Conservation (phyloP, 2,329 filamentous ascomycete genomes). For the Colletotrichum noveboracense region DNA sequence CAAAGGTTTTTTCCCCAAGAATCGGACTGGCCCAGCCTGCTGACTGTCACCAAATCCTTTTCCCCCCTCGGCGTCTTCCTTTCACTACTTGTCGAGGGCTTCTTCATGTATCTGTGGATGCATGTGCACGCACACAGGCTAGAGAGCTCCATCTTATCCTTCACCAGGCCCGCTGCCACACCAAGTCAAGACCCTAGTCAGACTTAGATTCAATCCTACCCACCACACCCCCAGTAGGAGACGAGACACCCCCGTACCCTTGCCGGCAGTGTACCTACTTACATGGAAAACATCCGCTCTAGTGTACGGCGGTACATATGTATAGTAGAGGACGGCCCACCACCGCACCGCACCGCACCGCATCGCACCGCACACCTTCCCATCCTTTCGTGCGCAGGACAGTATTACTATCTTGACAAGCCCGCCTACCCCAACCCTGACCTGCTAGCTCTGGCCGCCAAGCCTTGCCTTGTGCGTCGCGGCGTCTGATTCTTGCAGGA, state of each 20-base stretch:
- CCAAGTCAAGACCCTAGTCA: slow-evolving; percentile 13
- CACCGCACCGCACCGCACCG: neutral
- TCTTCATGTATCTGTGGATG: neutral
- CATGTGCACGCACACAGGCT: neutral
- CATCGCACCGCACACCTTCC: neutral
- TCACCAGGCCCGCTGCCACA: slow-evolving; percentile 10
- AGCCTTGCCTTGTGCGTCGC: slow-evolving; percentile 22
- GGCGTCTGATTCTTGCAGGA: slow-evolving; percentile 24
- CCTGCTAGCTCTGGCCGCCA: slow-evolving; percentile 6
- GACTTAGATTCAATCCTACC: slow-evolving; percentile 21
- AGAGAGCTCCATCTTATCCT: slow-evolving; percentile 14
- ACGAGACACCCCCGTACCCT: slow-evolving; percentile 20
- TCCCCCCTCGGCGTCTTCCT: neutral
- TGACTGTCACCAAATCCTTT: neutral
- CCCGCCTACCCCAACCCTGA: slow-evolving; percentile 19
- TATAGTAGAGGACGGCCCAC: slow-evolving; percentile 17
- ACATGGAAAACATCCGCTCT: slow-evolving; percentile 1
- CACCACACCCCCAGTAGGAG: slow-evolving; percentile 18
- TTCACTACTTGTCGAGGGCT: neutral
- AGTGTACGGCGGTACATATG: slow-evolving; percentile 21
- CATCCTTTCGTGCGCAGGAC: slow-evolving; percentile 8
- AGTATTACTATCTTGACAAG: slow-evolving; percentile 21
- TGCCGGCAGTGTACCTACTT: slow-evolving; percentile 18
- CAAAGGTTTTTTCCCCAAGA: neutral
- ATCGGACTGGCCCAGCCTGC: neutral